Evolutionary conservation across 2,329 filamentous ascomycete genomes (phyloP).

Genomic region (Penicillium sp.): DNA sequence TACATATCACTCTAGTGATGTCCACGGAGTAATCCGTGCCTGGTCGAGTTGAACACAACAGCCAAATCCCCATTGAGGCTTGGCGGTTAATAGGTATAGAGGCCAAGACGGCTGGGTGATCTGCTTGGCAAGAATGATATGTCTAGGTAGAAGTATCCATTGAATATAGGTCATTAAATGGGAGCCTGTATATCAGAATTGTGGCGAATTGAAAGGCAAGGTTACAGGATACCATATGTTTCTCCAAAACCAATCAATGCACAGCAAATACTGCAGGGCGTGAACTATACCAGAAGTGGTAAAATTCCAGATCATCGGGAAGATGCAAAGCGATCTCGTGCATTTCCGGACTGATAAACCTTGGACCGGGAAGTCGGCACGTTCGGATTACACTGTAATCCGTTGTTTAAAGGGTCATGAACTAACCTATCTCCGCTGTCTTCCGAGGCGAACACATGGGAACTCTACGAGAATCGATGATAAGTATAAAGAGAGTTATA

Average conservation of each 20-base stretch:
- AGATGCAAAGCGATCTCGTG: conserved; percentile 6
- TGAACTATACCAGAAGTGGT: conserved; percentile 17
- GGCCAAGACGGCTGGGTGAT: background rate
- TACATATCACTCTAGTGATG: background rate
- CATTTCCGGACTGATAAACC: conserved; percentile 2
- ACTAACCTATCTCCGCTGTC: background rate
- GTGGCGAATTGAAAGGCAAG: no score
- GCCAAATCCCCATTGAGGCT: background rate
- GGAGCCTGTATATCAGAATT: no score
- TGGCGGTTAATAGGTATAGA: background rate
- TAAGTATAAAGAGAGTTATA: background rate
- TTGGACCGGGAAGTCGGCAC: conserved; percentile 21
- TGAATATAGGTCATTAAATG: no score
- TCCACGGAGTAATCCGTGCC: background rate
- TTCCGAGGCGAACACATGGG: background rate
- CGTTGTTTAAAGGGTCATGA: background rate
- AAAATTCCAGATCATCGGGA: conserved; percentile 22
- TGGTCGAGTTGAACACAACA: background rate
- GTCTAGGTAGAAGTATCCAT: no score
- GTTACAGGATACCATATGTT: background rate
- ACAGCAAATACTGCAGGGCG: background rate
- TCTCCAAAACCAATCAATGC: conserved; percentile 1
- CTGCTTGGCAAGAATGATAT: background rate
- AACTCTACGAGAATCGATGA: background rate
- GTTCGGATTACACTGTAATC: background rate